A percentile compares a stretch with the other conserved stretches of the same genome.
Evolutionary conservation across 2,329 filamentous ascomycete genomes (phyloP).

Genomic region (Pseudonectria foliicola): DNA sequence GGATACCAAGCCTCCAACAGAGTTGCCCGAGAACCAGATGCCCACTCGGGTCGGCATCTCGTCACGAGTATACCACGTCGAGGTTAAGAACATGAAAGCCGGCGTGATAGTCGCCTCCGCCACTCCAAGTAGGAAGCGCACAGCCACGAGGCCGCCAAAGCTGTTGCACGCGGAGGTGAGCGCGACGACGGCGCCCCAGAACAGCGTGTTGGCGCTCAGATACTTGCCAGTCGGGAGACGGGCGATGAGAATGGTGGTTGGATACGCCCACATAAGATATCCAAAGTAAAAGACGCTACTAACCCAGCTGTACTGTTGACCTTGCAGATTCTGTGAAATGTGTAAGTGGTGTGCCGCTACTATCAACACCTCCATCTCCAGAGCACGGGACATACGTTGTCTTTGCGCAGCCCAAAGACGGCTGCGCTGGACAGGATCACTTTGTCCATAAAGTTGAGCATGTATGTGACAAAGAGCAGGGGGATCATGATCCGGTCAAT

Average conservation of each 20-base stretch:
- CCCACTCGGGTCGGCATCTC: conserved; percentile 48
- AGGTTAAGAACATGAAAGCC: conserved; percentile 48
- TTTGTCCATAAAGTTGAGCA: conserved; percentile 57
- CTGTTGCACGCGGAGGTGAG: conserved; percentile 38
- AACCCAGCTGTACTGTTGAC: conserved; percentile 59
- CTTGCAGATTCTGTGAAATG: conserved; percentile 18
- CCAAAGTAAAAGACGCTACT: conserved; percentile 33
- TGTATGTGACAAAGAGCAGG: conserved; percentile 50
- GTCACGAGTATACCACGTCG: conserved; percentile 50
- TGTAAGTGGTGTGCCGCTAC: neutral
- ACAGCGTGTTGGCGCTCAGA: conserved; percentile 38
- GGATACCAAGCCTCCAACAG: conserved; percentile 39
- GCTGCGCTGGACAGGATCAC: conserved; percentile 48
- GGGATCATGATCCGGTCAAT: conserved; percentile 51
- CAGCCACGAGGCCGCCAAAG: conserved; percentile 42
- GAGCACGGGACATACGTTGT: conserved; percentile 29
- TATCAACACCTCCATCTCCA: fast-evolving
- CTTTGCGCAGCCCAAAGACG: conserved; percentile 47
- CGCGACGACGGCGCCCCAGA: conserved; percentile 43
- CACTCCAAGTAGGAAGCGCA: conserved; percentile 47
- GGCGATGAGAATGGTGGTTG: conserved; percentile 41
- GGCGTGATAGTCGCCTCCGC: conserved; percentile 50
- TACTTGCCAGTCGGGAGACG: conserved; percentile 41
- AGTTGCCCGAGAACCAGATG: conserved; percentile 49
- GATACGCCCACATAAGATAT: conserved; percentile 45